Evolutionary conservation across 306 rosid genomes (phyloP), one percentile per base, ranked within the genome.

Genomic region (Cicer chorassanicum): DNA sequence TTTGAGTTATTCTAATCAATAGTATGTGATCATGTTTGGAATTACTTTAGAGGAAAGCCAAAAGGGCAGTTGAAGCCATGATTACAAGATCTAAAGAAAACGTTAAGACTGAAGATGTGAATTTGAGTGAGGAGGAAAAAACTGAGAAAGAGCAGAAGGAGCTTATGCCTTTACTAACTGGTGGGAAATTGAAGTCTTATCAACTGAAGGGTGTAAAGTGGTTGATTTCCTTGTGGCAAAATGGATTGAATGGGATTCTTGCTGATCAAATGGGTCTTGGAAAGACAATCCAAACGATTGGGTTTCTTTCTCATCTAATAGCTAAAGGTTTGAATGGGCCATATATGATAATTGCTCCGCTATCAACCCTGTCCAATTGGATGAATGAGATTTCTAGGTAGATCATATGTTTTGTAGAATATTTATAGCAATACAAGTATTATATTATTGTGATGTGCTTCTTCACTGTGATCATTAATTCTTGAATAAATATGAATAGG

Each of bases 251-350:
- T 76, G 99, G 99, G 71, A 95, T 95, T 82, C 97, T 95, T 65
- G 99, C 99, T 38, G 99, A 95, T 84, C 99, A 95, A 86, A 95
- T 95, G 99, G 99, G 99, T 73, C 99, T 95, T 46, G 99, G 99
- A 76, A 95, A 95, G 91, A 95, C 99, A 14, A 95, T 95, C 78
- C 99, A 95, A 80, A 90, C 99, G 6, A 92, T 95, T 76, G 92
- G 93, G 73, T 92, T 95, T 78, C 89, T 95, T 67, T 77, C 97
- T 50, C 99, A 95, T 87, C 78, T 95, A 9, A 95, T 90, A 81
- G 88, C 89, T 19, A 92, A 89, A 55, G 96, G 97, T 73, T 70
- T 95, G 81, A 84, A 92, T 85, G 98, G 98, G 50, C 99, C 99
- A 10, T 95, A 95, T 78, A 81, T 92, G 78, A 83, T 95, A 40